Conservation (phyloP, 1,284 basidiomycete genomes). For the Porodaedalea pini region DNA sequence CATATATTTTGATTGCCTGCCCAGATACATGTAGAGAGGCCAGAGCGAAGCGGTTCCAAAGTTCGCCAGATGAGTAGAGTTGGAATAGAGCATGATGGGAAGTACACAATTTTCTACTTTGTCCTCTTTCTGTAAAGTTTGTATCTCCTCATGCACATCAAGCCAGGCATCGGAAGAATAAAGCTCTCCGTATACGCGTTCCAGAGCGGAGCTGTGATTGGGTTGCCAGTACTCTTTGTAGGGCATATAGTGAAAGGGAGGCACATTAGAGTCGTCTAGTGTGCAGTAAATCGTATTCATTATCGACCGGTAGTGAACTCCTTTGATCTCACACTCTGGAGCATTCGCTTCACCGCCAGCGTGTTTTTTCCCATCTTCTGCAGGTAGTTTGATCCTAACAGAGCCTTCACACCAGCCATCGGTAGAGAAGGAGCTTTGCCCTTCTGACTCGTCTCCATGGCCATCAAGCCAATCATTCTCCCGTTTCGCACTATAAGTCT, state of each 20-base stretch:
- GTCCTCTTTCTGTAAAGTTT: constrained; percentile 5
- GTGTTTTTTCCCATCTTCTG: background rate
- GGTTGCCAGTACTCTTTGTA: constrained; percentile 29
- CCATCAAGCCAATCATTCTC: background rate
- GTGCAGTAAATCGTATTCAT: constrained; percentile 5
- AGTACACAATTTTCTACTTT: constrained; percentile 24
- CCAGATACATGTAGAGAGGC: constrained; percentile 32
- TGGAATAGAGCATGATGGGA: constrained; percentile 37
- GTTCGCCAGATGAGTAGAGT: constrained; percentile 33
- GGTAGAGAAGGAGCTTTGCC: background rate
- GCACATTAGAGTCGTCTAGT: background rate
- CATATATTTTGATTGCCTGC: constrained; percentile 32
- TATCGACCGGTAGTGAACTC: constrained; percentile 12
- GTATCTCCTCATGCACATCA: constrained; percentile 28
- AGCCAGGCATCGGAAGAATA: constrained; percentile 31
- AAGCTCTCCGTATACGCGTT: constrained; percentile 30
- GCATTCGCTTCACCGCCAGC: background rate
- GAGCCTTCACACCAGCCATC: constrained; percentile 1
- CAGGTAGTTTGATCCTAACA: background rate
- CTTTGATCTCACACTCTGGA: background rate
- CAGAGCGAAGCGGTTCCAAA: constrained; percentile 33
- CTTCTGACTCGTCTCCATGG: background rate
- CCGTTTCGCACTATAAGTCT: background rate
- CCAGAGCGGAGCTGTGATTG: constrained; percentile 6
- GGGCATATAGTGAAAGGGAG: constrained; percentile 29